Evolutionary conservation across 2,329 filamentous ascomycete genomes (phyloP).

Genomic region (Fusarium foetens): DNA sequence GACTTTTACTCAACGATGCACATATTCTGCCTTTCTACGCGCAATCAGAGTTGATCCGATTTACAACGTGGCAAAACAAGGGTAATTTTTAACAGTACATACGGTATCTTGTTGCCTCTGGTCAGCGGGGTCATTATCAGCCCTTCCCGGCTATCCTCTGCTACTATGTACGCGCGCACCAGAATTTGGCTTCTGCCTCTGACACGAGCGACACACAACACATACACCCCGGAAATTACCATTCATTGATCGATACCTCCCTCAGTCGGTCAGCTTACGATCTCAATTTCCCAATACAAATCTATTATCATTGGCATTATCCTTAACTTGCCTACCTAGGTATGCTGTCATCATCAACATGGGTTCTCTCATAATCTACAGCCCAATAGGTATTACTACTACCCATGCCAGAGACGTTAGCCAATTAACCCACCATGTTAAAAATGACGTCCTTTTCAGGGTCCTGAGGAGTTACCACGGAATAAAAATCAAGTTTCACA

Average conservation of each 20-base stretch:
- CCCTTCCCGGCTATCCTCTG: neutral
- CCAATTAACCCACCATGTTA: slow-evolving; percentile 9
- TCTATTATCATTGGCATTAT: neutral
- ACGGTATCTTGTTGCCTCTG: neutral
- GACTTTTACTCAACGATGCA: neutral
- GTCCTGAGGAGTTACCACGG: slow-evolving; percentile 10
- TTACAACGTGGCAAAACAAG: slow-evolving; percentile 14
- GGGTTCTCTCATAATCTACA: neutral
- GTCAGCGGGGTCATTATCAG: neutral
- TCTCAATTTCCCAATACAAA: neutral
- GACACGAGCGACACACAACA: slow-evolving; percentile 2
- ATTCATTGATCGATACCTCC: neutral
- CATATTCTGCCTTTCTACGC: neutral
- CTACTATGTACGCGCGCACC: neutral
- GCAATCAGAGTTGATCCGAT: neutral
- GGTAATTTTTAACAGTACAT: neutral
- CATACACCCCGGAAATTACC: slow-evolving; percentile 11
- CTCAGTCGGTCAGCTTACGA: neutral
- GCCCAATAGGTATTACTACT: neutral
- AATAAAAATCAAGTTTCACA: slow-evolving; percentile 35
- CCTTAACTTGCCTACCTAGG: neutral
- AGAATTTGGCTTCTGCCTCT: neutral
- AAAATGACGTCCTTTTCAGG: slow-evolving; percentile 23
- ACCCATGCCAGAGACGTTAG: neutral
- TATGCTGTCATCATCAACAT: slow-evolving; percentile 2